Percentiles rank a stretch among this genome's conserved stretches.
phyloP scores from a whole-genome alignment of 108 stramenopile genomes.

The Skeletonema marinoi region DNA sequence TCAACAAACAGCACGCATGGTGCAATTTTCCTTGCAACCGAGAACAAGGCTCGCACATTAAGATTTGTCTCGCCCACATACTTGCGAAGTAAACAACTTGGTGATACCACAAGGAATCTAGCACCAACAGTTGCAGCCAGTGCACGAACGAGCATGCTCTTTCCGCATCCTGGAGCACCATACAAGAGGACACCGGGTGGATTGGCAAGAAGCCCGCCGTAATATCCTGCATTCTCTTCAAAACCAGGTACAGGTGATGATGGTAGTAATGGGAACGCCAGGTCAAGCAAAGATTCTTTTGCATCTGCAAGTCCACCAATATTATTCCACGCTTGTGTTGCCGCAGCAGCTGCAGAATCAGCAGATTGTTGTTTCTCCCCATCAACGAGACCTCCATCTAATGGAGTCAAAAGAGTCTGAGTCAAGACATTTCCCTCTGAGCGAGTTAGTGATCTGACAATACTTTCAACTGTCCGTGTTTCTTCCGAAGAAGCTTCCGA shows the following conservation, averaged over 20 bases:
- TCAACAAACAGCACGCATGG: slow-evolving; percentile 53
- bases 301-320: slow-evolving; percentile 48
- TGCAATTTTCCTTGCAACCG: slow-evolving; percentile 70
- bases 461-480: slow-evolving; percentile 19
- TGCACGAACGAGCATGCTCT: slow-evolving; percentile 81
- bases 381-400: slow-evolving; percentile 18
- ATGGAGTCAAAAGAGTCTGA: slow-evolving; percentile 32
- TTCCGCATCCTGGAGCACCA: slow-evolving; percentile 92
- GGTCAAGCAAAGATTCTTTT: slow-evolving; percentile 47
- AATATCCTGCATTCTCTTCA: slow-evolving; percentile 13
- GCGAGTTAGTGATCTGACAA: slow-evolving; percentile 39
- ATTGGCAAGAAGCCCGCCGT: slow-evolving; percentile 46
- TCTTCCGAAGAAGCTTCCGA: slow-evolving; percentile 7
- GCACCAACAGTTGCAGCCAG: slow-evolving; percentile 83
- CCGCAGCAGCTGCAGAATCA: background rate
- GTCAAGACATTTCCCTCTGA: slow-evolving; percentile 42
- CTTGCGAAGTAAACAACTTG: slow-evolving; percentile 87
- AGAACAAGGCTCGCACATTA: slow-evolving; percentile 92
- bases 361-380: slow-evolving; percentile 2
- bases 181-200: slow-evolving; percentile 75
- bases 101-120: slow-evolving; percentile 89
- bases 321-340: slow-evolving; percentile 39
- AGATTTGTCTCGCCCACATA: slow-evolving; percentile 95
- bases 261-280: slow-evolving; percentile 44
- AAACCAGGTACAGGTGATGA: background rate